Evolutionary conservation across 1,284 basidiomycete species (phyloP).

Genomic region (Xerocomus amazonicus): DNA sequence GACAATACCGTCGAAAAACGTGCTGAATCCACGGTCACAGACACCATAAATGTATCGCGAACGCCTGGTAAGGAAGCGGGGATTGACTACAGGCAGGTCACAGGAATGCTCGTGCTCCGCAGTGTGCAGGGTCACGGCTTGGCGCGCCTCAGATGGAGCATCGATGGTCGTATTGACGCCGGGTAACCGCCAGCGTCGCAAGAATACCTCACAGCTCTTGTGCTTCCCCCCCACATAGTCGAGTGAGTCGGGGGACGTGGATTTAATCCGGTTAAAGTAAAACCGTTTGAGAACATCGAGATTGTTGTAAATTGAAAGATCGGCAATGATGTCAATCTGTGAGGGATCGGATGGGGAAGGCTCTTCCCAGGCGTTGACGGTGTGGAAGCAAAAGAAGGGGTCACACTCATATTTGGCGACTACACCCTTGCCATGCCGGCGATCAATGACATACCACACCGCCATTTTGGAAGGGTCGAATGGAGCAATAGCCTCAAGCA

Average conservation of each 20-base stretch:
- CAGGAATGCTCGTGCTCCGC: constrained; percentile 28
- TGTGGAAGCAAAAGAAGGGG: constrained; percentile 39
- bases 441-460: constrained; percentile 38
- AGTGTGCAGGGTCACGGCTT: constrained; percentile 19
- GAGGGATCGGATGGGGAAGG: constrained; percentile 25
- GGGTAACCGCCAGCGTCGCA: constrained; percentile 26
- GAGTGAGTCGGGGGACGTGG: constrained; percentile 28
- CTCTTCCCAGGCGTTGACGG: constrained; percentile 37
- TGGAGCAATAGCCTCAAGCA: constrained; percentile 32
- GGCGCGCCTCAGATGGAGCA: constrained; percentile 15
- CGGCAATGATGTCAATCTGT: constrained; percentile 35
- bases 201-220: constrained; percentile 19
- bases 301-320: constrained; percentile 36
- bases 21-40: constrained; percentile 27
- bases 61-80: constrained; percentile 28
- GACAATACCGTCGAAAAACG: constrained; percentile 34
- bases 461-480: constrained; percentile 30
- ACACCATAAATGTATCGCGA: constrained; percentile 36
- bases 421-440: constrained; percentile 33
- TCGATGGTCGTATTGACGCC: constrained; percentile 21
- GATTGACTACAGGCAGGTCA: constrained; percentile 36
- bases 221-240: constrained; percentile 27
- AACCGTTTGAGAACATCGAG: constrained; percentile 27
- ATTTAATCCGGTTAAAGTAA: constrained; percentile 28
- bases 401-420: constrained; percentile 37